Base-by-base conservation (phyloP, 2,329 filamentous ascomycete genomes). In the Zymoseptoria ardabiliae region DNA sequence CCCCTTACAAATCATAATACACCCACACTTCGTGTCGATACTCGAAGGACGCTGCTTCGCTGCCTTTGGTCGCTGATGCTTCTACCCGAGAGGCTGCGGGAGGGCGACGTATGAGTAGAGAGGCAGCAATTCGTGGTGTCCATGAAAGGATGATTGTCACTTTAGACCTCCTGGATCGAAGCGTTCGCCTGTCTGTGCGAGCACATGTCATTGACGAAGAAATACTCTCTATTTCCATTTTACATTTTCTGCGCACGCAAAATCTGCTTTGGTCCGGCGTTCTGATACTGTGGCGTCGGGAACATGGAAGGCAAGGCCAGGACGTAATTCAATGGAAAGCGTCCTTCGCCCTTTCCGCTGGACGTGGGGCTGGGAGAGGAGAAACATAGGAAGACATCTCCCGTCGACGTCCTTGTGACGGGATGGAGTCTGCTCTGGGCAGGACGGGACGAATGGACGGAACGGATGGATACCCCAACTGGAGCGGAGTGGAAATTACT, bases 11-110 rank as follows among this genome's bases (percentile, higher is more conserved):
- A 62, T 66, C 61, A 60, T 66, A 65, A 65, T 65, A 65, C 61
- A 63, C 64, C 64, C 63, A 61, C 55, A 60, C 59, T 66, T 65
- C 59, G 50, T 60, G 64, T 66, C 61, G 64, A 66, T 13, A 6
- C 35, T 13, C 35, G 35, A n/a, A 13, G 17, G 35, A 6, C 8
- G 13, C 35, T 45, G 35, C 35, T 45, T n/a, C 17, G 11, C 17
- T 13, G 35, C 17, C 13, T 17, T 17, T n/a, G 11, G 6, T 13
- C 13, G 35, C 35, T n/a, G 35, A 45, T 45, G 17, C 35, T 45
- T 45, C 13, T 45, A n/a, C 35, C 8, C n/a, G 11, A n/a, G 35
- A 13, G 17, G 17, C 5, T 7, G 13, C 13, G 3, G 17, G 10
- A 45, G 7, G 35, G 7, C 3, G 35, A 45, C 11, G 35, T 13